These are phyloP conservation scores for Mortierella sp. DNA, from an alignment of 371 early-diverging fungal genomes.

Conservation along the genomic window DNA sequence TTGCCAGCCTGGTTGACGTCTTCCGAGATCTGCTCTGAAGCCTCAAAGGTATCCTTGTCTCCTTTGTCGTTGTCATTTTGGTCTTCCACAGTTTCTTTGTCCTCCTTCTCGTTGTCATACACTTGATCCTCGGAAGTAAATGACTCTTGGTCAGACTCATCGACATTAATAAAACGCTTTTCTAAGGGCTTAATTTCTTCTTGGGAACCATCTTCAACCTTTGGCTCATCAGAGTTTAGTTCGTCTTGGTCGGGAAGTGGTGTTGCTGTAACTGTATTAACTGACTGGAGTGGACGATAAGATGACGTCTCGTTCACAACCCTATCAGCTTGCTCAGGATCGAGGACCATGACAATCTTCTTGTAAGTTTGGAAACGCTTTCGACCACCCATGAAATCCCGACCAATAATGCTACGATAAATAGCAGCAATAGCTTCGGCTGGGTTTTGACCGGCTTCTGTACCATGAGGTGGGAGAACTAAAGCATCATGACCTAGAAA, in stretches of 20 bases:
- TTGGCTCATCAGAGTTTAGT: background rate
- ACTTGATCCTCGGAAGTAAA: background rate
- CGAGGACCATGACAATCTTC: conserved; percentile 55
- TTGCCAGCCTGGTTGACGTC: background rate
- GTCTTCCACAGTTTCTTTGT: background rate
- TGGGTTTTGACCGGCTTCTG: conserved; percentile 47
- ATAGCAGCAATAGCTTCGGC: conserved; percentile 51
- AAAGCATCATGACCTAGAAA: conserved; percentile 50
- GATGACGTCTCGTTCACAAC: conserved; percentile 53
- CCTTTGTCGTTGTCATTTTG: background rate
- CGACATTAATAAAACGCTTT: background rate
- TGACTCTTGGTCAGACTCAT: background rate
- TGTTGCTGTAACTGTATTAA: conserved; percentile 12
- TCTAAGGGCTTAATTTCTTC: background rate
- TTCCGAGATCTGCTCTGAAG: background rate
- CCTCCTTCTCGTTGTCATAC: conserved; percentile 2
- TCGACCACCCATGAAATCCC: conserved; percentile 54
- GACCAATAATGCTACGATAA: conserved; percentile 49
- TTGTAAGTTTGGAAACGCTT: conserved; percentile 56
- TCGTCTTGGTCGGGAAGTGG: conserved; percentile 27
- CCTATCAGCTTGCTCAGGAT: conserved; percentile 49
- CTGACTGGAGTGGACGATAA: conserved; percentile 40
- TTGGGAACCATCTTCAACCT: background rate
- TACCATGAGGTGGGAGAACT: conserved; percentile 52
- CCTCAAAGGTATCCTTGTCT: background rate